Conservation (phyloP, 176 grass and related monocot species). For the Hordeum vulgare region MorexV3_pseudomolecules_assembly NC_058519.1:635577057-635577556, state of each 20-base stretch:
- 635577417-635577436: not conserved
- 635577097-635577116: no score
- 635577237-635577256: not conserved
- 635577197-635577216: not conserved
- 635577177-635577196: not conserved
- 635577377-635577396: not conserved
- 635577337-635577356: no score
- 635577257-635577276: not conserved
- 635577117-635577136: not conserved
- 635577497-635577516: no score
- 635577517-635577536: not conserved
- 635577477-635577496: not conserved
- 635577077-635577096: no score
- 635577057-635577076: no score
- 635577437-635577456: not conserved
- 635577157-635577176: conserved; percentile 14
- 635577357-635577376: not conserved
- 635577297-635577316: not conserved
- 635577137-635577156: not conserved
- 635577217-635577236: not conserved
- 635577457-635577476: no score
- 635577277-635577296: not conserved
- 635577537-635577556: no score
- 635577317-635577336: not conserved
- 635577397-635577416: no score